phyloP scores from a whole-genome alignment of 805 yeast genomes.

The Kluyveromyces nonfermentans region DNA sequence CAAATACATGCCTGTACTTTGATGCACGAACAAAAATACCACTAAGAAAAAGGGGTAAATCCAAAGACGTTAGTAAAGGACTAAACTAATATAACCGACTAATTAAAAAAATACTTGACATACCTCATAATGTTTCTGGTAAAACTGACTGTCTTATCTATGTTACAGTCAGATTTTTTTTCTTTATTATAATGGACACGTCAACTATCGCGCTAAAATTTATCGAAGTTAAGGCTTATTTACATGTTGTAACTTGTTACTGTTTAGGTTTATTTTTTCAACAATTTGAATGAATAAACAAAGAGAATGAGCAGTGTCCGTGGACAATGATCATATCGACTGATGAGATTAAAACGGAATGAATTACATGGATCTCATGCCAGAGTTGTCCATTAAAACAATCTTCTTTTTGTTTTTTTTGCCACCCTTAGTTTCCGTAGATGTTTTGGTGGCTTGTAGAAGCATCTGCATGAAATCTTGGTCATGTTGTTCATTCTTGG shows the following conservation, averaged over 20 bases:
- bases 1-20: constrained; percentile 92
- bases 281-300: too few species aligned
- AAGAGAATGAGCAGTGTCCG: background rate
- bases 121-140: background rate
- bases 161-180: background rate
- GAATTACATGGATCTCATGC: background rate
- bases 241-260: too few species aligned
- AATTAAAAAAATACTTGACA: background rate
- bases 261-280: too few species aligned
- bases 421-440: constrained; percentile 29
- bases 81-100: background rate
- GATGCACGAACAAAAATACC: constrained; percentile 94
- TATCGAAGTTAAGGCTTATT: background rate
- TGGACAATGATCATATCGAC: background rate
- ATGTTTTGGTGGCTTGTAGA: constrained; percentile 40
- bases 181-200: background rate
- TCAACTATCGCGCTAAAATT: background rate
- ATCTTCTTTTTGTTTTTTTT: constrained; percentile 41
- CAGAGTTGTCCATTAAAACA: background rate
- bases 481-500: constrained; percentile 33
- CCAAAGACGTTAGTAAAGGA: background rate
- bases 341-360: background rate
- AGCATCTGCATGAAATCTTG: constrained; percentile 43
- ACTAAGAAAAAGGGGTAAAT: constrained; percentile 27
- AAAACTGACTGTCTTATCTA: background rate